Evolutionary conservation across 768 basidiomycete species (phyloP), one percentile per base, ranked within the genome.

Genomic region (Mycena epipterygia): DNA sequence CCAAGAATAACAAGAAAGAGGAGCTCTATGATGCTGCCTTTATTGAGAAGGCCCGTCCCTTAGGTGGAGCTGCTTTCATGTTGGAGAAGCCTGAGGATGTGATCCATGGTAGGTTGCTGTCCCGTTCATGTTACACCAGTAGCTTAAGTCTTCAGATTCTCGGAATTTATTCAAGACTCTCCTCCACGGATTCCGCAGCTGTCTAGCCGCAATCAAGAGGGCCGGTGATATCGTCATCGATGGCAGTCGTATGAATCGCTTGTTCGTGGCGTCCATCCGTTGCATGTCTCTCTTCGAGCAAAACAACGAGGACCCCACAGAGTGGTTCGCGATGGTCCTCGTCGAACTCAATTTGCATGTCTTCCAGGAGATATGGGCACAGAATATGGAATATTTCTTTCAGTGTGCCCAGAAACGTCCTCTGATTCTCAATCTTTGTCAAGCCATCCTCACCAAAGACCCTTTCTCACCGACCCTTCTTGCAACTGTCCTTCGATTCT

Each of bases 311-410:
- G 96, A 98, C 77, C 91, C 91, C 7, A 88, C 96, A 76, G 97
- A 99, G 66, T 91, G 92, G 87, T 89, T 98, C 68, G 90, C 89
- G 7, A 88, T 89, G 27, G 90, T 93, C 46, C 87, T 97, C 49
- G 80, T 90, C 41, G 94, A 96, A 78, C 89, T 97, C 75, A 94
- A 98, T 76, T 85, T 94, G 11, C 95, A 97, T 76, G 93, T 97
- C 69, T 97, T 98, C 79, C 94, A 97, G 79, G 96, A 98, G 81
- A 94, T 98, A 35, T 97, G 97, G 96, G 95, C 94, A 39, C 91
- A 90, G 78, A 93, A 95, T 78, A 93, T 99, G 83, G 92, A 91
- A 30, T 93, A 96, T 79, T 98, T 97, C 84, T 93, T 98, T 79
- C 88, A 93, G 74, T 89, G 89, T 72, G 89, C 92, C 0, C 87